These are phyloP conservation scores for Suillus subalutaceus DNA, from an alignment of 768 basidiomycete species.

Conservation along the genomic window DNA sequence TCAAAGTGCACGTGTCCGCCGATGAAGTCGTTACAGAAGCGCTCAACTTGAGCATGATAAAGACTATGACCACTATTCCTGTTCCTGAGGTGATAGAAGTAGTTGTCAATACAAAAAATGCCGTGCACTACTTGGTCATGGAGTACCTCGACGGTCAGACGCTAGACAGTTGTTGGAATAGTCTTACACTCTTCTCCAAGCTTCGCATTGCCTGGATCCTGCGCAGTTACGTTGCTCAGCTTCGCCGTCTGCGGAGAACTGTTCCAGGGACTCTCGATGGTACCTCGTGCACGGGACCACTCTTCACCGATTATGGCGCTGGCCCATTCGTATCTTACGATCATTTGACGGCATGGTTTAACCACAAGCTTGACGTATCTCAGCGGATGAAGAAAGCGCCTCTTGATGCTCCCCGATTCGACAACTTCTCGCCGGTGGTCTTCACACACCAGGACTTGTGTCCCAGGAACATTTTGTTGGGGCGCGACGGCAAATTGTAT, in stretches of 20 bases:
- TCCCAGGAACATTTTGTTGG: slow-evolving; percentile 24
- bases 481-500: too few relatives aligned
- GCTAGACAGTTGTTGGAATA: slow-evolving; percentile 30
- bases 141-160: slow-evolving; percentile 31
- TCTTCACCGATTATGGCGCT: background rate
- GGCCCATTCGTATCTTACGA: background rate
- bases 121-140: slow-evolving; percentile 14
- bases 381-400: slow-evolving; percentile 3
- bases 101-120: background rate
- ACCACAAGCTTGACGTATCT: slow-evolving; percentile 4
- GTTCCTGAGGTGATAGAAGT: slow-evolving; percentile 1
- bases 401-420: background rate
- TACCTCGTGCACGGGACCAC: background rate
- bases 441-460: slow-evolving; percentile 26
- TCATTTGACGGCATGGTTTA: slow-evolving; percentile 5
- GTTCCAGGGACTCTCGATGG: slow-evolving; percentile 2
- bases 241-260: slow-evolving; percentile 17
- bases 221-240: slow-evolving; percentile 28
- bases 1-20: background rate
- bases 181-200: slow-evolving; percentile 17
- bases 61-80: slow-evolving; percentile 1
- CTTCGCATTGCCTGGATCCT: too few relatives aligned
- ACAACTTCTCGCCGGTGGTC: slow-evolving; percentile 15
- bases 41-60: background rate
- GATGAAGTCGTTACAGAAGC: background rate